Percentiles rank a stretch among this genome's conserved stretches.
Evolutionary conservation across 768 basidiomycete genomes (phyloP).

Genomic region (Suillus subalutaceus): DNA sequence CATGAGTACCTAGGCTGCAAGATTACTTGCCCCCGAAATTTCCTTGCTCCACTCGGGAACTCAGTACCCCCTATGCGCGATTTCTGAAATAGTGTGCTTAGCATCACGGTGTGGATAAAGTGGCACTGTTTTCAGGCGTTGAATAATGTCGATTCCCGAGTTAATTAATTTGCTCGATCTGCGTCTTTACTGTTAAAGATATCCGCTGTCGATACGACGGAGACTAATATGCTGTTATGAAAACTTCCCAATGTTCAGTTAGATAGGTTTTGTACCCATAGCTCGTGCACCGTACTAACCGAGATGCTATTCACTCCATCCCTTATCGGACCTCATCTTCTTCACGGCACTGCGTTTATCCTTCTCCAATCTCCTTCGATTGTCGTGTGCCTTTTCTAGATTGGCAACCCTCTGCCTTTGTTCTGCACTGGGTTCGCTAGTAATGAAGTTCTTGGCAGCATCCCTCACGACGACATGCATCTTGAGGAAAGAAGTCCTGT

Average conservation of each 20-base stretch:
- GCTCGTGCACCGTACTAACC: background rate
- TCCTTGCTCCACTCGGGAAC: background rate
- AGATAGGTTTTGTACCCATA: background rate
- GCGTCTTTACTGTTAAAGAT: background rate
- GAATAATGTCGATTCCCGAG: background rate
- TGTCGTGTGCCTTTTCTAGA: conserved; percentile 24
- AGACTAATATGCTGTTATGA: background rate
- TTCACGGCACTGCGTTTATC: conserved; percentile 28
- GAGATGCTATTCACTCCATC: conserved; percentile 19
- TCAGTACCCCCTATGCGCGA: background rate
- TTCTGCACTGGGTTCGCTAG: conserved; percentile 23
- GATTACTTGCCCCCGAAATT: background rate
- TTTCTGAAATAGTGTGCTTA: background rate
- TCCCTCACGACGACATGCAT: conserved; percentile 28
- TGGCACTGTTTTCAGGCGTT: background rate
- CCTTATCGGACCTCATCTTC: conserved; percentile 28
- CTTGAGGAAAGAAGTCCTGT: conserved; percentile 15
- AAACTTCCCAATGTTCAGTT: background rate
- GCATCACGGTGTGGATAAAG: background rate
- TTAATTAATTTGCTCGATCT: background rate
- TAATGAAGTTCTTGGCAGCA: conserved; percentile 27
- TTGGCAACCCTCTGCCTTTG: conserved; percentile 29
- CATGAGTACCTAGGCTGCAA: background rate
- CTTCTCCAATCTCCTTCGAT: conserved; percentile 29
- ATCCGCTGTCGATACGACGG: background rate